phyloP scores from a whole-genome alignment of 306 rosid species.

The Cicer bijugum region DNA sequence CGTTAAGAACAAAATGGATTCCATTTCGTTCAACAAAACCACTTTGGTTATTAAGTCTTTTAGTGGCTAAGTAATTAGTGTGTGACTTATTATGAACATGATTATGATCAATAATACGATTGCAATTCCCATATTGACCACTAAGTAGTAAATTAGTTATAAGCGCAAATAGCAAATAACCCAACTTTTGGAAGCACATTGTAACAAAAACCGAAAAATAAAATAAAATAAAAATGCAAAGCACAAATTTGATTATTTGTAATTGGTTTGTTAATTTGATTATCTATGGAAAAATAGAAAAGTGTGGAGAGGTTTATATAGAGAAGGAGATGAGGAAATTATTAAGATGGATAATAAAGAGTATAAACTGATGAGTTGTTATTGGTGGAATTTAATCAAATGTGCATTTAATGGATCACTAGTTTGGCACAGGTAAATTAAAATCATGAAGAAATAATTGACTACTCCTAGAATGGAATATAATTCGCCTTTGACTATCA shows the following conservation, averaged over 20 bases:
- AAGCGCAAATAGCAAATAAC: background rate
- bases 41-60: background rate
- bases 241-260: background rate
- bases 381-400: no score
- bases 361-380: background rate
- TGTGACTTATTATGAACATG: background rate
- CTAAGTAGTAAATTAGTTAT: no score
- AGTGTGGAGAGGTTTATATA: constrained; percentile 2
- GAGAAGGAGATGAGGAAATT: background rate
- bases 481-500: no score
- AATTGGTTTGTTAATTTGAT: background rate
- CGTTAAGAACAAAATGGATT: constrained; percentile 48
- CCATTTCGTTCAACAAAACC: constrained; percentile 45
- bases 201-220: background rate
- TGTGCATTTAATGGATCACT: no score
- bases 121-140: background rate
- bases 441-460: no score
- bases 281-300: background rate
- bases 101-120: background rate
- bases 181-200: background rate
- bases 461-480: no score
- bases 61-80: background rate
- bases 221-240: background rate
- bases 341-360: background rate
- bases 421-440: no score